These are phyloP conservation scores for Neoscytalidium dimidiatum DNA, from an alignment of 2,329 filamentous ascomycete genomes.

Conservation along the genomic window DNA sequence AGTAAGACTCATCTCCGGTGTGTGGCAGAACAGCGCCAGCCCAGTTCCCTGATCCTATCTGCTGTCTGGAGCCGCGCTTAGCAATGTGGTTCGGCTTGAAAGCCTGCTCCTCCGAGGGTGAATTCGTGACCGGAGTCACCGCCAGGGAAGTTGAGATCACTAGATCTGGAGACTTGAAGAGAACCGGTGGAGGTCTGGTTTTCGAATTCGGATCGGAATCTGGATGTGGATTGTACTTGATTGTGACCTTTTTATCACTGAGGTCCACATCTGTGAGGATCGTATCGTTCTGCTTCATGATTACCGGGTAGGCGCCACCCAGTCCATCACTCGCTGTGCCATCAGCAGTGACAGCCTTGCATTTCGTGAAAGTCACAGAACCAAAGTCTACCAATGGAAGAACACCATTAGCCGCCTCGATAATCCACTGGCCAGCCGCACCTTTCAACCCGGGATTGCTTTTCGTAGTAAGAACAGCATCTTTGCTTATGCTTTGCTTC, in stretches of 20 bases:
- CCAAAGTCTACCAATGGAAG: no score
- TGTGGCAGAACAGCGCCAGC: background rate
- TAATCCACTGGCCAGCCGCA: conserved; percentile 21
- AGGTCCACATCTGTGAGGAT: conserved; percentile 1
- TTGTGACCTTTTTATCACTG: background rate
- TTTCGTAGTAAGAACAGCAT: conserved; percentile 22
- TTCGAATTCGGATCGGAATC: background rate
- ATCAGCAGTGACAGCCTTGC: conserved; percentile 31
- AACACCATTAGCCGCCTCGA: conserved; percentile 20
- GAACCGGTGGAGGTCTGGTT: background rate
- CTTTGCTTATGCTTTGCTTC: conserved; percentile 55
- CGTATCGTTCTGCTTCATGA: background rate
- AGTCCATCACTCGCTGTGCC: conserved; percentile 49
- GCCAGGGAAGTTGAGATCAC: no score
- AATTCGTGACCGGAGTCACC: no score
- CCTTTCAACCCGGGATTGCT: background rate
- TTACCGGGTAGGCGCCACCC: conserved; percentile 36
- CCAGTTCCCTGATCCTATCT: background rate
- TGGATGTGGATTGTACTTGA: conserved; percentile 1
- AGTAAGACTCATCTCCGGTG: background rate
- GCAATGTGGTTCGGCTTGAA: no score
- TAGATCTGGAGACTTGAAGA: no score
- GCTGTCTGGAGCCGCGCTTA: no score
- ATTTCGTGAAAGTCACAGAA: conserved; percentile 11
- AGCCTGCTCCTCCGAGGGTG: no score